Evolutionary conservation across 2,329 filamentous ascomycete genomes (phyloP).

Genomic region (Penicillium carneum): DNA sequence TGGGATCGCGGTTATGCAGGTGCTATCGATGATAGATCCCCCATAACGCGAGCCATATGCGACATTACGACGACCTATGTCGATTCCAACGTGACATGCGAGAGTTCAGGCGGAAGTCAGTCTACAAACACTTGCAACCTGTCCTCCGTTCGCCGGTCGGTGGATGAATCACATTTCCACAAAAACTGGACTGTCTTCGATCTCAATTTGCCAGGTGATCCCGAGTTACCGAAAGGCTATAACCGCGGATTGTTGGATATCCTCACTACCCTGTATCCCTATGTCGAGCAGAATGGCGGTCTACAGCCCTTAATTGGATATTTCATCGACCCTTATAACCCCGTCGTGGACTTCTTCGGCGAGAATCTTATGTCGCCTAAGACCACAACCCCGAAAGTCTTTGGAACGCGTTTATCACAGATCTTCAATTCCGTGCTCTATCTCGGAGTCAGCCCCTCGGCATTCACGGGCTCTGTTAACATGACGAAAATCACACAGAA

Average conservation of each 20-base stretch:
- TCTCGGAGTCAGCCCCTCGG: not conserved
- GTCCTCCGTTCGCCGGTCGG: not conserved
- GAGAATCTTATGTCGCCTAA: not conserved
- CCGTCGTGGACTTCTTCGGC: not conserved
- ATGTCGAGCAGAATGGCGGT: not conserved
- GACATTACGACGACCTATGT: constrained; percentile 6
- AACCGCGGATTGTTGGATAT: not conserved
- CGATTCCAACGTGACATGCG: constrained; percentile 3
- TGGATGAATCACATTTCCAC: not conserved
- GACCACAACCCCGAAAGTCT: not conserved
- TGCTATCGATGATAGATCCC: not conserved
- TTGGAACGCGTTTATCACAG: constrained; percentile 4
- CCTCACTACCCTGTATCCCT: not conserved
- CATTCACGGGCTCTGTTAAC: constrained; percentile 4
- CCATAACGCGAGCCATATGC: constrained; percentile 7
- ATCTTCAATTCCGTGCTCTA: constrained; percentile 3
- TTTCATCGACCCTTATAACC: constrained; percentile 2
- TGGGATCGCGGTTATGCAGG: not conserved
- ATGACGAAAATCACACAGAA: not conserved
- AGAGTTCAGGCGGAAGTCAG: not conserved
- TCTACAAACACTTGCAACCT: not conserved
- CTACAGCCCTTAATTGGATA: constrained; percentile 1
- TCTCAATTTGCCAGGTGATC: not conserved
- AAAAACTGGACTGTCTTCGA: constrained; percentile 8
- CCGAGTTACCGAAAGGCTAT: not conserved